Evolutionary conservation across 2,329 filamentous ascomycete genomes (phyloP).

Genomic region (Colletotrichum somersetense): DNA sequence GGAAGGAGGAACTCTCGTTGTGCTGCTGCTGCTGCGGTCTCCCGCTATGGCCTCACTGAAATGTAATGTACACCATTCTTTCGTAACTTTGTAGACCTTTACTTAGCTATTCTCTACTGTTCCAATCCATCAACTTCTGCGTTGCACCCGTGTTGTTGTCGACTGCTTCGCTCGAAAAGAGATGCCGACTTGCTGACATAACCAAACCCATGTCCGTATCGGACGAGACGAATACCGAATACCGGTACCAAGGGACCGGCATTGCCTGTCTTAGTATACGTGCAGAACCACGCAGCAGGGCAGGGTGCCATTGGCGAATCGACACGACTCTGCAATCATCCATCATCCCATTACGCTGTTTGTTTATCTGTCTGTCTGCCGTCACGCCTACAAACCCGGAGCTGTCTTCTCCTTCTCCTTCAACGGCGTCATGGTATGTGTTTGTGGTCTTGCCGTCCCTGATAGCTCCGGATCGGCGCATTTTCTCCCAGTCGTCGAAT

Average conservation of each 20-base stretch:
- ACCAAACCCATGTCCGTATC: neutral
- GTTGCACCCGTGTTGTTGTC: neutral
- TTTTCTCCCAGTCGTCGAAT: neutral
- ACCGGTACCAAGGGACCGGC: neutral
- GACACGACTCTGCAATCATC: constrained; percentile 3
- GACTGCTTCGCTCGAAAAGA: neutral
- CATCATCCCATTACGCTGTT: neutral
- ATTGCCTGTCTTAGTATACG: neutral
- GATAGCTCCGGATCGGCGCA: neutral
- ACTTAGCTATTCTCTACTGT: neutral
- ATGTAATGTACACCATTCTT: too few relatives aligned
- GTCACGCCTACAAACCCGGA: neutral
- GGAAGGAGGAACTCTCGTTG: neutral
- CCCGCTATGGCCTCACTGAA: neutral
- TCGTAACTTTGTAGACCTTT: neutral
- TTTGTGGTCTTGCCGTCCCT: neutral
- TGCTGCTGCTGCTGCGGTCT: neutral
- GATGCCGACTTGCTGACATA: neutral
- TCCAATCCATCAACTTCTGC: neutral
- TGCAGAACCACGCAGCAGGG: neutral
- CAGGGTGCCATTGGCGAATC: constrained; percentile 3
- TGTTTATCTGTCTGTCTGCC: neutral
- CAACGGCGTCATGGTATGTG: neutral
- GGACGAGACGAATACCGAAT: neutral
- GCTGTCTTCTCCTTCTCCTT: too few relatives aligned